phyloP scores from a whole-genome alignment of 306 rosid species.

The Prunus dulcis region DNA sequence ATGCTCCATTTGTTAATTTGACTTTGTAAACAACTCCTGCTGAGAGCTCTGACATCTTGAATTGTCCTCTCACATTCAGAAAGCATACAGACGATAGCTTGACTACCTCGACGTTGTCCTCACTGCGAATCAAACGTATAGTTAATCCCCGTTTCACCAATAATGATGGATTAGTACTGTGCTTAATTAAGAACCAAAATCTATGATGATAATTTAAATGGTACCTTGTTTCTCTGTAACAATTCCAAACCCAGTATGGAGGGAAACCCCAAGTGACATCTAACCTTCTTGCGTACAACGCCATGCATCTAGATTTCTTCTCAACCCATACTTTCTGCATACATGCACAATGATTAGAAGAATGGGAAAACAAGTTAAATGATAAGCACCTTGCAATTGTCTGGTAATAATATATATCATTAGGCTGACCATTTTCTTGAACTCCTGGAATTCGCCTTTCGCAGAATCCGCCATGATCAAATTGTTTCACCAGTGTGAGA shows the following conservation, averaged over 20 bases:
- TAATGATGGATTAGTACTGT: no score
- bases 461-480: not conserved
- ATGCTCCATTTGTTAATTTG: conserved; percentile 13
- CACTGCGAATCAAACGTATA: not conserved
- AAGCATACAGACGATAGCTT: not conserved
- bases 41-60: conserved; percentile 16
- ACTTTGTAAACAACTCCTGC: not conserved
- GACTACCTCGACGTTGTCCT: not conserved
- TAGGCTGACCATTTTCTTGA: not conserved
- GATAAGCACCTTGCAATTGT: no score
- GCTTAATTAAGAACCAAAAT: no score
- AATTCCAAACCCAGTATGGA: no score
- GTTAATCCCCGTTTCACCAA: no score
- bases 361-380: no score
- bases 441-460: not conserved
- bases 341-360: not conserved
- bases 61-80: not conserved
- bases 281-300: no score
- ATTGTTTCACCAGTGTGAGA: not conserved
- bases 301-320: not conserved
- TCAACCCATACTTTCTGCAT: conserved; percentile 23
- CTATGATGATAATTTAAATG: no score
- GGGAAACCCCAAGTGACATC: no score
- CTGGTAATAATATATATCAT: no score
- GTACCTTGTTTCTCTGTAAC: no score